Conservation (phyloP, 805 yeast genomes). For the Kurtzmaniella fragi region DNA sequence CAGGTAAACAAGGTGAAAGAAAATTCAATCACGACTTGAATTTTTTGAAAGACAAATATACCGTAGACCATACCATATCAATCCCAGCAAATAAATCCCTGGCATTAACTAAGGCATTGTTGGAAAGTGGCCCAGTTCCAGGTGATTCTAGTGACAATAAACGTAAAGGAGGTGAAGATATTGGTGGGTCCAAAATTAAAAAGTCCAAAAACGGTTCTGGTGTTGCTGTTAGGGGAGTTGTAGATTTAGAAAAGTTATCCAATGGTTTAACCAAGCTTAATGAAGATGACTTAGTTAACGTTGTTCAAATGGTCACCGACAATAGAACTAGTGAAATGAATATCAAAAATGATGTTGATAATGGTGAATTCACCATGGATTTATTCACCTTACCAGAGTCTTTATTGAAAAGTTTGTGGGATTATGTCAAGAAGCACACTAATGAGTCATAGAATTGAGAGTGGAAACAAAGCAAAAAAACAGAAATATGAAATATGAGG, state of each 20-base stretch:
- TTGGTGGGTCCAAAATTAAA: constrained; percentile 35
- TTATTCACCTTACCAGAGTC: constrained; percentile 89
- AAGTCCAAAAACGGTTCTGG: constrained; percentile 42
- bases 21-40: constrained; percentile 86
- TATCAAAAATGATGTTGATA: constrained; percentile 90
- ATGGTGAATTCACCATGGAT: constrained; percentile 97
- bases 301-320: constrained; percentile 97
- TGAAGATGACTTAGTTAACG: constrained; percentile 90
- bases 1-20: constrained; percentile 84
- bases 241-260: constrained; percentile 88
- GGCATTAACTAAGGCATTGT: constrained; percentile 61
- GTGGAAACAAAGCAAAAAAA: too few species aligned
- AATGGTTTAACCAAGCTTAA: constrained; percentile 80
- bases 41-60: constrained; percentile 72
- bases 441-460: constrained; percentile 17
- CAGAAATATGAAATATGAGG: too few species aligned
- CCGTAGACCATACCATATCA: constrained; percentile 68
- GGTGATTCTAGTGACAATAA: constrained; percentile 16
- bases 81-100: constrained; percentile 73
- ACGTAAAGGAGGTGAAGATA: constrained; percentile 23
- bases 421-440: constrained; percentile 75
- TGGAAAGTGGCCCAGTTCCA: constrained; percentile 82
- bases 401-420: constrained; percentile 88
- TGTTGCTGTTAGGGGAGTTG: constrained; percentile 59
- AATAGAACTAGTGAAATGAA: constrained; percentile 93